Conservation (phyloP, 2,329 filamentous ascomycete species). For the Cyanodermella asteris region DNA sequence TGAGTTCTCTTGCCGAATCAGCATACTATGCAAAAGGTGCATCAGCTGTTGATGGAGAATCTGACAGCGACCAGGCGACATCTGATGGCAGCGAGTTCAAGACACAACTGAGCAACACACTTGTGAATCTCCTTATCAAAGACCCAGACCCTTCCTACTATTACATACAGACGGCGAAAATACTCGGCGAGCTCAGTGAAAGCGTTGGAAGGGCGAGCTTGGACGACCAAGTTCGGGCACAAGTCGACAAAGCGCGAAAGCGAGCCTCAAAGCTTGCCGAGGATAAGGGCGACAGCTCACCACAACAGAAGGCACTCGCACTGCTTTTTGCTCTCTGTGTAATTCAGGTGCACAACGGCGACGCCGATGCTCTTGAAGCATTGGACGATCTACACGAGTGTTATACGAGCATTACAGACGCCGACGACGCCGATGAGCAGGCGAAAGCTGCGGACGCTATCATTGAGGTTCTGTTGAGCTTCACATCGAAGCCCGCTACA, state of each 20-base stretch:
- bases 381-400: constrained; percentile 63
- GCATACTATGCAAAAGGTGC: no score
- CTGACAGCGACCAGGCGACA: no score
- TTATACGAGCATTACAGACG: constrained; percentile 37
- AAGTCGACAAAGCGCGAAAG: constrained; percentile 15
- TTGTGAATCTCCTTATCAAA: no score
- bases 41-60: no score
- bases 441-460: constrained; percentile 44
- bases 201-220: no score
- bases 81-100: no score
- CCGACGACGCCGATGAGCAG: constrained; percentile 7
- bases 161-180: no score
- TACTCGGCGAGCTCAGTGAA: no score
- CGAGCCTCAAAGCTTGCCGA: constrained; percentile 8
- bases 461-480: constrained; percentile 74
- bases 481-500: constrained; percentile 65
- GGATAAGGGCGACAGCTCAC: constrained; percentile 22
- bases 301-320: constrained; percentile 52
- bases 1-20: no score
- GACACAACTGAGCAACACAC: no score
- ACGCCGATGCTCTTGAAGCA: constrained; percentile 63
- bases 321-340: constrained; percentile 70
- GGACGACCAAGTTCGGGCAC: no score
- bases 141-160: no score
- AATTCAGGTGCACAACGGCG: constrained; percentile 75